A percentile compares a stretch with the other conserved stretches of the same genome.
phyloP scores from a whole-genome alignment of 345 rosid genomes.

The Lepidium africanum region DNA sequence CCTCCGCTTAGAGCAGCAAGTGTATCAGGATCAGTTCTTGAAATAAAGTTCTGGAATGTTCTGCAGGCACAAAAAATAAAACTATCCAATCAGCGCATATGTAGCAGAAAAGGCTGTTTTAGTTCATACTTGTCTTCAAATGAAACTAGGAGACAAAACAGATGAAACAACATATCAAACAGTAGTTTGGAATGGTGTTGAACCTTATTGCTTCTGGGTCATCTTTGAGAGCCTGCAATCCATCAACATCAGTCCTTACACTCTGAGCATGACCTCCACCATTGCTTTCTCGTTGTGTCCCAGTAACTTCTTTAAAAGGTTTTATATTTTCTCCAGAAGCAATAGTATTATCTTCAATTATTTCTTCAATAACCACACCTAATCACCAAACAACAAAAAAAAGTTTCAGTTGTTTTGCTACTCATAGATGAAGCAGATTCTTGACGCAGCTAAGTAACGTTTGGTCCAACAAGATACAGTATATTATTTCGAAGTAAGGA shows the following conservation, averaged over 20 bases:
- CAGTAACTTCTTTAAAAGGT: conserved; percentile 22
- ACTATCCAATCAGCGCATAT: not conserved
- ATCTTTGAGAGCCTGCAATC: conserved; percentile 53
- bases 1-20: conserved; percentile 64
- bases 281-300: conserved; percentile 26
- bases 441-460: not conserved
- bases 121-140: not conserved
- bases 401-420: not conserved
- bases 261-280: conserved; percentile 11
- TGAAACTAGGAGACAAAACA: not conserved
- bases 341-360: conserved; percentile 48
- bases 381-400: not conserved
- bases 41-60: conserved; percentile 69
- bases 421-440: not conserved
- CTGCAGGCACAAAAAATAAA: conserved; percentile 28
- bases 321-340: conserved; percentile 34
- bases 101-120: not conserved
- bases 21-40: conserved; percentile 63
- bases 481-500: not conserved
- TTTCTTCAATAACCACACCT: conserved; percentile 74
- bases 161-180: conserved; percentile 8
- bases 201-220: conserved; percentile 84
- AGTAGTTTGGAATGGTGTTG: conserved; percentile 10
- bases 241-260: conserved; percentile 37
- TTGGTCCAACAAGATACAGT: not conserved